Evolutionary conservation across 805 yeast genomes (phyloP), one percentile per base, ranked within the genome.

Genomic region (Suhomyces pyralidae): DNA sequence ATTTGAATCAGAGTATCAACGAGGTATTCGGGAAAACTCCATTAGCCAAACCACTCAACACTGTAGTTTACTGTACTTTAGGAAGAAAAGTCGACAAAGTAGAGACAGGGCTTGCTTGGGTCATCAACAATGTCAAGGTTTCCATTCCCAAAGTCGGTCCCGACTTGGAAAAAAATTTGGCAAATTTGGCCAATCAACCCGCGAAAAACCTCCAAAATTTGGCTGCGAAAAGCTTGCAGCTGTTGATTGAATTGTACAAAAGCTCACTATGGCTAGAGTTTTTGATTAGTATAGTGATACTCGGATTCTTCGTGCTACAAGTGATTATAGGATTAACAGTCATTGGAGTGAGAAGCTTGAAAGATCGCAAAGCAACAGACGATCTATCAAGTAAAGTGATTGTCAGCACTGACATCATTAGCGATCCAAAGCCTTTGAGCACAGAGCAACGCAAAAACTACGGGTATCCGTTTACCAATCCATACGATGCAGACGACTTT

Each of bases 31-130:
- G 84, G 5, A 77, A 77, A 2, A 90, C 97, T 0, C 80, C 87
- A 0, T 69, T 93, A 9, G 81, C 83, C 46, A 64, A 65, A 1
- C 88, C 96, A 0, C 76, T 90, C 45, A 76, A 78, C 26, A 78
- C 85, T 0, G 82, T 90, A 0, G 87, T 92, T 3, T 83, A 85
- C 30, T 93, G 99, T 70, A 81, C 89, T 2, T 74, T 94, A 38
- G 93, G 89, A 15, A 75, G 86, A 47, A 94, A 93, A 61, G 66
- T 93, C 6, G 76, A 75, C 12, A 75, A 79, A 20, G 73, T 90
- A 2, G 88, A 88, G 56, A 63, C 80, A 28, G 98, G 96, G 0
- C 68, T 92, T 51, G 79, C 84, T 1, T 94, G 97, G 97, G 71
- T 91, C 1, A 76, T 85, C 58, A 72, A 85, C 34, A 74, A 88